Evolutionary conservation across 371 early-diverging fungal genomes (phyloP).

Genomic region (Dinochytrium kinnereticum): DNA sequence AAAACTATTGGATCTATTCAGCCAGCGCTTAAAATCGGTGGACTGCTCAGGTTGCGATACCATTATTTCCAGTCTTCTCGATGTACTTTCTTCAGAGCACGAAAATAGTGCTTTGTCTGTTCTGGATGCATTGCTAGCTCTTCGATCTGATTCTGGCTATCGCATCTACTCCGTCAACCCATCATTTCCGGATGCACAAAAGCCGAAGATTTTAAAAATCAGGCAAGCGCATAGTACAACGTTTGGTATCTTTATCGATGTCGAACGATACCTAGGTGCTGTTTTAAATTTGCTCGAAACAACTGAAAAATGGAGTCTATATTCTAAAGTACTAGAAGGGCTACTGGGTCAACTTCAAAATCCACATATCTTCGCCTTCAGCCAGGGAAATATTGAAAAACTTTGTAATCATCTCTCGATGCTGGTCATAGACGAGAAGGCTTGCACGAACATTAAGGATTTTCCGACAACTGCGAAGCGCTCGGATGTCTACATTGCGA

Average conservation of each 20-base stretch:
- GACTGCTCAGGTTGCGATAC: not conserved
- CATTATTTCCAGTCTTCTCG: not conserved
- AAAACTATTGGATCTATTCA: not conserved
- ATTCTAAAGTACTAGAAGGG: conserved; percentile 65
- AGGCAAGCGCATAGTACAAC: not conserved
- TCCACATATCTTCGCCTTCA: conserved; percentile 61
- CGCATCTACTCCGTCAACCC: not conserved
- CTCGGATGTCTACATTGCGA: conserved; percentile 67
- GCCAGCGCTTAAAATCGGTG: not conserved
- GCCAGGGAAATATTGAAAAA: conserved; percentile 63
- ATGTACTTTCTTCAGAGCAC: not conserved
- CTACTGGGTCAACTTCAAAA: conserved; percentile 73
- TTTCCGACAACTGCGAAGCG: conserved; percentile 64
- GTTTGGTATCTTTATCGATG: not conserved
- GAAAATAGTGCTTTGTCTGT: not conserved
- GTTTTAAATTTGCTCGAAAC: conserved; percentile 63
- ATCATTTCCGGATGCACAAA: not conserved
- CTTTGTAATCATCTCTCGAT: conserved; percentile 62
- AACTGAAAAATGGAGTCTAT: conserved; percentile 72
- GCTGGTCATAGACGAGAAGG: conserved; percentile 53
- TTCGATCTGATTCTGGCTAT: not conserved
- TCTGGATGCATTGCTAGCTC: not conserved
- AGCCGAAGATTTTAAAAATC: not conserved
- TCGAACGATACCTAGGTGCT: conserved; percentile 59
- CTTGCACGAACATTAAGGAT: conserved; percentile 57